phyloP scores from a whole-genome alignment of 139 green algal genomes.

The Chlorella sorokiniana region DNA sequence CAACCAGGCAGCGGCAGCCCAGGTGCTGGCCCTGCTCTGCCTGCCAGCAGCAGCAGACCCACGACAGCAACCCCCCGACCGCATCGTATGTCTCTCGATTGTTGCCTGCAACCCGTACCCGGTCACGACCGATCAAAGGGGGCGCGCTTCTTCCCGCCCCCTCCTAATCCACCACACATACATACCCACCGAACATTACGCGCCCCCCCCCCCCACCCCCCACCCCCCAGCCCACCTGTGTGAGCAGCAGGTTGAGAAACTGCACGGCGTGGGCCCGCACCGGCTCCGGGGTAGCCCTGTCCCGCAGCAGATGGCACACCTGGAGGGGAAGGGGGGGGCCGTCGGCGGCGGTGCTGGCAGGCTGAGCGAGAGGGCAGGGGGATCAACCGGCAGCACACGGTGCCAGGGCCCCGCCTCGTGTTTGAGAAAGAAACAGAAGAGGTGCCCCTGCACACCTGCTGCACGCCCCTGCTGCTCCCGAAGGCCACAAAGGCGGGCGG shows the following conservation, averaged over 20 bases:
- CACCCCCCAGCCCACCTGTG: neutral
- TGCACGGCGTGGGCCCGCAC: conserved; percentile 14
- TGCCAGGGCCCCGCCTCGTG: too few relatives aligned
- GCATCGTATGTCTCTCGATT: too few relatives aligned
- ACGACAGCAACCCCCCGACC: too few relatives aligned
- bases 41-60: neutral
- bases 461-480: neutral
- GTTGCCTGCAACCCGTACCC: too few relatives aligned
- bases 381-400: too few relatives aligned
- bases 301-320: conserved; percentile 12
- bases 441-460: conserved; percentile 16
- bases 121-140: too few relatives aligned
- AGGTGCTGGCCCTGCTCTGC: too few relatives aligned
- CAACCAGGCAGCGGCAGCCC: too few relatives aligned
- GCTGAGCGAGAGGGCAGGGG: neutral
- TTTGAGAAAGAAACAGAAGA: too few relatives aligned
- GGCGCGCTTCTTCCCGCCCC: too few relatives aligned
- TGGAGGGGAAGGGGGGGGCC: neutral
- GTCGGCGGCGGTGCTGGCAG: neutral
- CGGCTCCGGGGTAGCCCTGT: neutral
- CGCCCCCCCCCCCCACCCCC: too few relatives aligned
- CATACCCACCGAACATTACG: neutral
- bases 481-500: conserved; percentile 13
- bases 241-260: conserved; percentile 33
- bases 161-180: neutral